Evolutionary conservation across 179 eudicot species (phyloP).

Genomic region (Amaranthus tricolor): DNA sequence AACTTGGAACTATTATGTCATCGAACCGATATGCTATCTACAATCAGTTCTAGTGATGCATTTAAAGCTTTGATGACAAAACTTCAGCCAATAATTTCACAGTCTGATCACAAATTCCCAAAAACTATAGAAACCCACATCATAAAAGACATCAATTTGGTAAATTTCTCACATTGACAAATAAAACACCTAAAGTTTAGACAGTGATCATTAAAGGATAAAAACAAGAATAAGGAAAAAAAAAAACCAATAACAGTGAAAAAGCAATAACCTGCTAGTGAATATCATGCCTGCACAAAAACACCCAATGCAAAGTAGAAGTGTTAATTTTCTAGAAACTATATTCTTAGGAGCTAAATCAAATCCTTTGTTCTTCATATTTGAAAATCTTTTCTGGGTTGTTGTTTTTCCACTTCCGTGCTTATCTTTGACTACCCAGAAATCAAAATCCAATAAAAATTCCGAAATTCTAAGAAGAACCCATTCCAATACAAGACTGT

Average conservation of each 20-base stretch:
- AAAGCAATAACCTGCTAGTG: conserved; percentile 54
- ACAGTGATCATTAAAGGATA: neutral
- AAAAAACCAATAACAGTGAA: no score
- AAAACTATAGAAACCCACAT: conserved; percentile 1
- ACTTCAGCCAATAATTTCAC: neutral
- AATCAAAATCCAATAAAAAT: conserved; percentile 5
- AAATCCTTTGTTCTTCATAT: conserved; percentile 53
- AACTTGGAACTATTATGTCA: neutral
- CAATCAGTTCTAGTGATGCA: neutral
- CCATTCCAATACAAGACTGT: no score
- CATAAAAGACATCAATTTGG: conserved; percentile 13
- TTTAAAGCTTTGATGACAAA: neutral
- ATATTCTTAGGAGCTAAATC: conserved; percentile 50
- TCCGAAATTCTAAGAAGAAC: neutral
- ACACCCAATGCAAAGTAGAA: conserved; percentile 81
- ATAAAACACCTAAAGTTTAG: conserved; percentile 4
- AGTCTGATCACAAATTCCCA: conserved; percentile 5
- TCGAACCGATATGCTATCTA: neutral
- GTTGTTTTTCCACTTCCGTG: neutral
- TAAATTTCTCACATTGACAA: neutral
- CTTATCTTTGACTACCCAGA: neutral
- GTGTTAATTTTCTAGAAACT: conserved; percentile 53
- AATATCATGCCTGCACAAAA: conserved; percentile 92
- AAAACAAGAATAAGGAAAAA: neutral
- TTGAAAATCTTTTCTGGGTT: conserved; percentile 23